These are phyloP conservation scores for Nitzschia palea DNA, from an alignment of 108 stramenopile species.

Conservation along the genomic window DNA sequence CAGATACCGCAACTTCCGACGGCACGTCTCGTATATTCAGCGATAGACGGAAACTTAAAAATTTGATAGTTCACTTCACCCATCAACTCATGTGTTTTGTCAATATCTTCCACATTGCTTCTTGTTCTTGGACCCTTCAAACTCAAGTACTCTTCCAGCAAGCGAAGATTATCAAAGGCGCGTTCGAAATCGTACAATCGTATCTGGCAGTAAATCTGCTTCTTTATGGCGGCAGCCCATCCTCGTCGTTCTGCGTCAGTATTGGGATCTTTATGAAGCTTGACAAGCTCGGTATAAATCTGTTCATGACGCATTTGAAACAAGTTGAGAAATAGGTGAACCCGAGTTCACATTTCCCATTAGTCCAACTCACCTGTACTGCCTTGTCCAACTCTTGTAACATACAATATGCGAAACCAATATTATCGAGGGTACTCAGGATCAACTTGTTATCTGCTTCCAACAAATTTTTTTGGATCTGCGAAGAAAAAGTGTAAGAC, in stretches of 20 bases:
- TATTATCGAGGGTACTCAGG: constrained; percentile 55
- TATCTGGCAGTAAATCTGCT: constrained; percentile 40
- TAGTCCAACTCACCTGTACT: constrained; percentile 17
- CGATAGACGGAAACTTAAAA: constrained; percentile 48
- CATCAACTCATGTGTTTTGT: constrained; percentile 48
- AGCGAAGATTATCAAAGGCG: constrained; percentile 39
- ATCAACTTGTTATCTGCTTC: constrained; percentile 54
- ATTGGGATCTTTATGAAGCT: constrained; percentile 36
- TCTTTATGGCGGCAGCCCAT: constrained; percentile 40
- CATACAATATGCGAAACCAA: constrained; percentile 50
- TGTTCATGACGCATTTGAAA: not conserved
- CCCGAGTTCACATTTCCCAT: not conserved
- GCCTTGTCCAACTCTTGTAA: constrained; percentile 34
- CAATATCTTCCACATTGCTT: constrained; percentile 22
- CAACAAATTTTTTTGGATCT: constrained; percentile 51
- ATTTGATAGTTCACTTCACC: constrained; percentile 62
- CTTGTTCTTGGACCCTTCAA: constrained; percentile 20
- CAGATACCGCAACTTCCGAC: constrained; percentile 27
- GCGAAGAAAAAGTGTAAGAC: not conserved
- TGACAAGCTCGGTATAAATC: constrained; percentile 38
- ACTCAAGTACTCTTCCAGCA: constrained; percentile 42
- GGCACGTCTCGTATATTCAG: constrained; percentile 30
- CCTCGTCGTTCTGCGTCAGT: constrained; percentile 28
- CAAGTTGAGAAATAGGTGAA: not conserved
- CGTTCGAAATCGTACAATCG: constrained; percentile 35